Base-by-base conservation (phyloP, 2,329 filamentous ascomycete genomes). In the Botrytis tulipae region DNA sequence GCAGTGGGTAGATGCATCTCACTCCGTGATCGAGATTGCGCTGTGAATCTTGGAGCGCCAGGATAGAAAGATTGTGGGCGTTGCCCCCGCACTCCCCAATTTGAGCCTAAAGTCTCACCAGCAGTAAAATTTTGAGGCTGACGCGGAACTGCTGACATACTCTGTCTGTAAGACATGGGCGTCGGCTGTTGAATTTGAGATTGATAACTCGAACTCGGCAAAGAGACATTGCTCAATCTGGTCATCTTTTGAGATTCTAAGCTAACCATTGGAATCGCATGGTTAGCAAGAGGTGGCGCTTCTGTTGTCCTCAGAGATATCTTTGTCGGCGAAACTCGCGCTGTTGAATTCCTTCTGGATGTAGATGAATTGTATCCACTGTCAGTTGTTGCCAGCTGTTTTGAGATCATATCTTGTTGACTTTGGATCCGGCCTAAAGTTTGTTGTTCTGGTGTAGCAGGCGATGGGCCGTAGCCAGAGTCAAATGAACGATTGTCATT, bases 341-440 rank as follows among this genome's bases (percentile, higher is more conserved):
- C 74, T 4, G 61, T 63, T 22, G 70, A 32, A 37, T 78, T 74
- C n/a, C 68, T 78, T 63, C 77, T 79, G 20, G 89, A 90, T 7
- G 87, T 82, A 77, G 86, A 89, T 12, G 88, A 90, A 77, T 87
- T 87, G 77, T 90, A 91, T 25, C 88, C 88, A 40, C 88, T 90
- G 77, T 90, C 88, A 57, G 87, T 85, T 75, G 89, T 89, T 46
- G 85, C 84, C n/a, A 88, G 81, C 8, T 85, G 80, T 72, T 84
- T 85, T 20, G 74, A 71, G 25, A 61, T 37, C 20, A 70, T 25
- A 29, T 78, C 77, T 25, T 65, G 37, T 9, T 75, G 68, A 20
- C 74, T 72, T 63, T 74, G 73, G 7, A 70, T 35, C 29, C 51
- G 42, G 35, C 35, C 42, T 18, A 72, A n/a, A 44, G 25, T 16